Evolutionary conservation across 768 basidiomycete species (phyloP).

Genomic region (Asterophora lycoperdoides): DNA sequence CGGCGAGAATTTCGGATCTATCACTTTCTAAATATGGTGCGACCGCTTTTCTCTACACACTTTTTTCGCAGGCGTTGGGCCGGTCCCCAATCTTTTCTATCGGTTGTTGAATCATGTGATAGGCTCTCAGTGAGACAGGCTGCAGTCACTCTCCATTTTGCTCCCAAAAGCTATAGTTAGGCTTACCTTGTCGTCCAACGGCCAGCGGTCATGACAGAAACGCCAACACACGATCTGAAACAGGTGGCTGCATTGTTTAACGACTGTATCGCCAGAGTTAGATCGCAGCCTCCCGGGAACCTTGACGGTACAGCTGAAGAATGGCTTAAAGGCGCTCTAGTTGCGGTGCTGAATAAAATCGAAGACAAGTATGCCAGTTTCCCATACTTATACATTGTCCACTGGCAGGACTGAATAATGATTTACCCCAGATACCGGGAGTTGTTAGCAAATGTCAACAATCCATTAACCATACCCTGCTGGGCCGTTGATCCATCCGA

Average conservation of each 20-base stretch:
- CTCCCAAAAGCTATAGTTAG: no score
- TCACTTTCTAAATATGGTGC: no score
- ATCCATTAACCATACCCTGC: background rate
- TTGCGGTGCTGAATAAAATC: slow-evolving; percentile 1
- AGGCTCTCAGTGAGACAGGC: no score
- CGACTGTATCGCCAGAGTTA: slow-evolving; percentile 4
- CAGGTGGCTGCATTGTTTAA: slow-evolving; percentile 11
- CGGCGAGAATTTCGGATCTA: no score
- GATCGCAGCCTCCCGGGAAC: background rate
- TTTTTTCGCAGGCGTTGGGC: no score
- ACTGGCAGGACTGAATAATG: background rate
- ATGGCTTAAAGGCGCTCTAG: slow-evolving; percentile 5
- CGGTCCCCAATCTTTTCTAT: no score
- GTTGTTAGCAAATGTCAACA: background rate
- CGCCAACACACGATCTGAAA: background rate
- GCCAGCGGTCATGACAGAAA: background rate
- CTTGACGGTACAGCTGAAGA: slow-evolving; percentile 4
- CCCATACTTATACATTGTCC: background rate
- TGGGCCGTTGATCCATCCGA: slow-evolving; percentile 1
- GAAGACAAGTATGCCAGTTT: background rate
- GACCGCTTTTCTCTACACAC: no score
- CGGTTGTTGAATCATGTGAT: no score
- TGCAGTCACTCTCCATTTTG: no score
- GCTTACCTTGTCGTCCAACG: no score
- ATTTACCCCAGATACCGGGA: background rate